Conservation (phyloP, 768 basidiomycete species). For the Tulasnella sp. region DNA sequence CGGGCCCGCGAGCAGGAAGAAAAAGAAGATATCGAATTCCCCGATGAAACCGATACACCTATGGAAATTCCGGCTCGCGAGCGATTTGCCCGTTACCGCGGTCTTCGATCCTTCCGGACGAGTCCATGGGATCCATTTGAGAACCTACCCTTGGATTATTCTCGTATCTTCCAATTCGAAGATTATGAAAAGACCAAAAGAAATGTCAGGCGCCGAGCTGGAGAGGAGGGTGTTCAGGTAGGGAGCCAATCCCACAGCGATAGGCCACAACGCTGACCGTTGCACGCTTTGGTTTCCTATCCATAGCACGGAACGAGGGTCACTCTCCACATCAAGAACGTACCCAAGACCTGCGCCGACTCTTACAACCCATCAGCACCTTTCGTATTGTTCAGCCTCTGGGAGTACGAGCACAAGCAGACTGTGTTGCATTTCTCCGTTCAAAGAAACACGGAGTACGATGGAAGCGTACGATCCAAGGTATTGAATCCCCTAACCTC, state of each 20-base stretch:
- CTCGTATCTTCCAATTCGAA: slow-evolving; percentile 93
- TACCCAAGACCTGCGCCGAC: slow-evolving; percentile 51
- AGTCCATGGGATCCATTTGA: slow-evolving; percentile 98
- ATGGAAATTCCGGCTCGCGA: slow-evolving; percentile 67
- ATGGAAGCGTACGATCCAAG: slow-evolving; percentile 83
- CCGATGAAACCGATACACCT: slow-evolving; percentile 94
- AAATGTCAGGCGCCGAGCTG: slow-evolving; percentile 55
- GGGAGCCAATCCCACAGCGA: slow-evolving; percentile 23
- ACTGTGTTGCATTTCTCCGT: slow-evolving; percentile 88
- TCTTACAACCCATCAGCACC: slow-evolving; percentile 35
- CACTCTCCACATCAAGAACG: slow-evolving; percentile 64
- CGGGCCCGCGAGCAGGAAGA: slow-evolving; percentile 58
- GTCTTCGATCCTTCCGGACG: slow-evolving; percentile 85
- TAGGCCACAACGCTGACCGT: not conserved
- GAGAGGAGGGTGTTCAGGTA: slow-evolving; percentile 67
- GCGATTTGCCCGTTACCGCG: slow-evolving; percentile 88
- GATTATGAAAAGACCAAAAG: slow-evolving; percentile 83
- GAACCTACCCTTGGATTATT: slow-evolving; percentile 89
- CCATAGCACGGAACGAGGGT: slow-evolving; percentile 73
- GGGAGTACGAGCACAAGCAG: slow-evolving; percentile 95
- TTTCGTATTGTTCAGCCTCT: slow-evolving; percentile 66
- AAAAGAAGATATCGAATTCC: slow-evolving; percentile 77
- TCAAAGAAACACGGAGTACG: slow-evolving; percentile 92
- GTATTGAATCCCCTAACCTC: slow-evolving; percentile 35
- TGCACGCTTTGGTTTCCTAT: not conserved